Percentiles rank a stretch among this genome's conserved stretches.
Evolutionary conservation across 495 filamentous ascomycete genomes (phyloP).

Genomic region (Thermothielavioides terrestris): DNA sequence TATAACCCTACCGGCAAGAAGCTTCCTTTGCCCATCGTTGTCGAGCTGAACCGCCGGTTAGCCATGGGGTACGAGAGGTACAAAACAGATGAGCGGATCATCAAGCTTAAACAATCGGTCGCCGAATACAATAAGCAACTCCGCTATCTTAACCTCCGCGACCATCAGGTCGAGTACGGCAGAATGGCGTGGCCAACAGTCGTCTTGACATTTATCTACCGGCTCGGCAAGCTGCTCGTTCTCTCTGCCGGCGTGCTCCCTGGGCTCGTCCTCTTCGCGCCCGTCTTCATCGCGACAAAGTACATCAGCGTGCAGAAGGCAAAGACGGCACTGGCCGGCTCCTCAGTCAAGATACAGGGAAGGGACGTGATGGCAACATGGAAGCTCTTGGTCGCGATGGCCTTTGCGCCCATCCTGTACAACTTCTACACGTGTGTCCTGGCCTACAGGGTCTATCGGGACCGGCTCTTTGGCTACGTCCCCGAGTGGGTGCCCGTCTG

Average conservation of each 20-base stretch:
- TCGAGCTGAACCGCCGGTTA: conserved; percentile 90
- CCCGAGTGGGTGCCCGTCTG: conserved; percentile 76
- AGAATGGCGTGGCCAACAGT: conserved; percentile 70
- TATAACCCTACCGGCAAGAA: conserved; percentile 95
- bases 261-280: conserved; percentile 77
- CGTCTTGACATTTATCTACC: conserved; percentile 68
- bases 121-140: conserved; percentile 83
- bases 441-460: conserved; percentile 68
- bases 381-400: conserved; percentile 91
- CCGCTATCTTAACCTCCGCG: conserved; percentile 72
- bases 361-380: conserved; percentile 96
- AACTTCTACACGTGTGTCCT: conserved; percentile 66
- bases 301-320: conserved; percentile 87
- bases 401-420: conserved; percentile 80
- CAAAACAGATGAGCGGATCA: conserved; percentile 82
- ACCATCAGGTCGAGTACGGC: conserved; percentile 93
- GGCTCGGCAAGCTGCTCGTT: conserved; percentile 63
- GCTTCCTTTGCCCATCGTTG: conserved; percentile 84
- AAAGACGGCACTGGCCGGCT: conserved; percentile 79
- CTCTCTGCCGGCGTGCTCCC: conserved; percentile 78
- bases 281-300: conserved; percentile 86
- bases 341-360: conserved; percentile 88
- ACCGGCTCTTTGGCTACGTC: conserved; percentile 69
- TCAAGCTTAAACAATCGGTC: conserved; percentile 68
- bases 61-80: conserved; percentile 88